A percentile compares a stretch with the other conserved stretches of the same genome.
Evolutionary conservation across 768 basidiomycete species (phyloP).

Genomic region (Amanita jacksonii): DNA sequence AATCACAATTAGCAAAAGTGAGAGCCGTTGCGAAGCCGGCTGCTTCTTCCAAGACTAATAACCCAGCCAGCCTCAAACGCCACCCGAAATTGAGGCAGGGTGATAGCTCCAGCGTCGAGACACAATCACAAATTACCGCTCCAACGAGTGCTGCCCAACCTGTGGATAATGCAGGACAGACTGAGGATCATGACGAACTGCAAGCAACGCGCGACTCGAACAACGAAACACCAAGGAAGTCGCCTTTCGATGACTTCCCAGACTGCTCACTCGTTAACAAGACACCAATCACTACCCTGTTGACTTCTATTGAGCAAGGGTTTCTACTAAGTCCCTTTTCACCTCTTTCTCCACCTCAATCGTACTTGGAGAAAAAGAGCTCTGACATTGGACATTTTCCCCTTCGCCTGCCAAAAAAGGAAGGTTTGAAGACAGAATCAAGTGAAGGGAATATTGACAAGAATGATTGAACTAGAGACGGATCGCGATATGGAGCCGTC

Average conservation of each 20-base stretch:
- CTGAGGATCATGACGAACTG: not conserved
- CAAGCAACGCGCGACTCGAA: not conserved
- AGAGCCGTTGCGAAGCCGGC: not conserved
- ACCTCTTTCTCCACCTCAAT: conserved; percentile 49
- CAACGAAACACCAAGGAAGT: conserved; percentile 3
- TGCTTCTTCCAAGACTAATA: not conserved
- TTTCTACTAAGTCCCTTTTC: conserved; percentile 59
- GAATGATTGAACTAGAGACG: too few relatives aligned
- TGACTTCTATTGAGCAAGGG: conserved; percentile 55
- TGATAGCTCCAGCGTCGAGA: too few relatives aligned
- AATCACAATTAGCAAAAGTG: conserved; percentile 17
- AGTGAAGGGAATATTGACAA: conserved; percentile 1
- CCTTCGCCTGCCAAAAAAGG: conserved; percentile 1
- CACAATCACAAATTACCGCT: too few relatives aligned
- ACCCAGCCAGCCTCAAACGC: not conserved
- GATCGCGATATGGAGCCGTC: too few relatives aligned
- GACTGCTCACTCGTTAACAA: conserved; percentile 15
- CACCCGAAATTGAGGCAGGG: not conserved
- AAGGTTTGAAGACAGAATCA: not conserved
- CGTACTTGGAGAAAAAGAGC: conserved; percentile 20
- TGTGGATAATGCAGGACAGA: not conserved
- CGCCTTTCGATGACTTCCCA: not conserved
- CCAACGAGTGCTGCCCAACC: not conserved
- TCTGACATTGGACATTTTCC: not conserved
- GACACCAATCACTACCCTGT: conserved; percentile 60